Evolutionary conservation across 83 land plant species (phyloP).

Genomic region (Isoetes engelmannii): DNA sequence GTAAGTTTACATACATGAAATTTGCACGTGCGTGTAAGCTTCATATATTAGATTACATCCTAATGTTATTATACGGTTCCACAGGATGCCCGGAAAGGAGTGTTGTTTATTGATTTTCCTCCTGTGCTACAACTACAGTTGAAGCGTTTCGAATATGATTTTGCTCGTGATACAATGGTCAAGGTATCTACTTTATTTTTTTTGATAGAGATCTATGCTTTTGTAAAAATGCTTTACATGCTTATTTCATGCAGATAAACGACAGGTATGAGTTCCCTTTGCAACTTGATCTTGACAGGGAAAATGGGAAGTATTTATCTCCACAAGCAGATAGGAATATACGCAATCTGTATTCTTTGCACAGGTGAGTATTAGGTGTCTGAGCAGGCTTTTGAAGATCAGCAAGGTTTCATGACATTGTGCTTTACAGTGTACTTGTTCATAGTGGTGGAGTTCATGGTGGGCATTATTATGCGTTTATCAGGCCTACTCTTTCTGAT

Average conservation of each 20-base stretch:
- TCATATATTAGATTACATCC: too few species aligned
- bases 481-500: conserved; percentile 65
- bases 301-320: conserved; percentile 80
- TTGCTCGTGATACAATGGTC: conserved; percentile 92
- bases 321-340: conserved; percentile 94
- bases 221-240: neutral
- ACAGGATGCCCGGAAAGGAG: conserved; percentile 98
- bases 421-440: conserved; percentile 58
- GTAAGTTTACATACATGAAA: conserved; percentile 22
- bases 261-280: conserved; percentile 97
- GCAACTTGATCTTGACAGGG: conserved; percentile 92
- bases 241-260: conserved; percentile 63
- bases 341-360: conserved; percentile 89
- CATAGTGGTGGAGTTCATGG: conserved; percentile 89
- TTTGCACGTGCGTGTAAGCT: too few species aligned
- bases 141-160: conserved; percentile 97
- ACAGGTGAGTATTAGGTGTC: conserved; percentile 48
- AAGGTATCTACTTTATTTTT: conserved; percentile 48
- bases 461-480: conserved; percentile 85
- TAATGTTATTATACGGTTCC: conserved; percentile 6
- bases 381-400: neutral
- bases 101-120: conserved; percentile 93
- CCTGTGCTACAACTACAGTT: conserved; percentile 97
- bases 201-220: neutral
- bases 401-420: neutral